Evolutionary conservation across 305 asterid genomes (phyloP), one percentile per base, ranked within the genome.

Genomic region (Fraxinus velutina): DNA sequence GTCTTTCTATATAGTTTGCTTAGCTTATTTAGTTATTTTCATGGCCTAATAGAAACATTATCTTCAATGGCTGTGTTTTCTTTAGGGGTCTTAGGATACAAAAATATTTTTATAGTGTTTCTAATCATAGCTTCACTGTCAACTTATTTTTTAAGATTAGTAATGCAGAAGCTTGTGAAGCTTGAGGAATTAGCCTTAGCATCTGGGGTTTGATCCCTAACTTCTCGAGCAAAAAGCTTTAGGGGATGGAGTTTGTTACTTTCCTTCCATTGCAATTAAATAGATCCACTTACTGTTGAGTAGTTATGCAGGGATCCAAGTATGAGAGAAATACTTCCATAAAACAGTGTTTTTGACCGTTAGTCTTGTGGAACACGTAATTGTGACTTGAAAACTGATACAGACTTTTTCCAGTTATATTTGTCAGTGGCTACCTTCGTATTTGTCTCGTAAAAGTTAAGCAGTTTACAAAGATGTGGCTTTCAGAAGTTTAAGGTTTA

Each of bases 11-110:
- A 10, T 42, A 21, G 3, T 78, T 44, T 13, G 2, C 77, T 76
- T 57, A 19, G 2, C 68, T 34, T 34, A 5, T 34, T 34, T 34
- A 34, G 39, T 57, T 19, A 57, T 57, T 57, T 21, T 19, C 66
- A 17, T 17, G 27, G 29, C 66, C 68, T 57, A 57, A 57, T 17
- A 5, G 68, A 17, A 19, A 44, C 33, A 7, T 29, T 74, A 62
- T 1, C 64, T 79, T 80, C 82, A 57, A 66, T 81, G 83, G 77
- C 37, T 71, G 68, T 33, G 37, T 71, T 78, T 60, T 9, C 71
- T 68, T 33, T 66, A 77, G 52, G 33, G 22, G 30, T 27, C 30
- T 27, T 27, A 66, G 71, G 30, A 8, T 42, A 9, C 10, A 42
- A 2, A 42, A 42, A 42, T 22, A 72, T 37, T 80, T 39, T 42